Evolutionary conservation across 768 basidiomycete genomes (phyloP).

Genomic region (Gymnopilus junonius): DNA sequence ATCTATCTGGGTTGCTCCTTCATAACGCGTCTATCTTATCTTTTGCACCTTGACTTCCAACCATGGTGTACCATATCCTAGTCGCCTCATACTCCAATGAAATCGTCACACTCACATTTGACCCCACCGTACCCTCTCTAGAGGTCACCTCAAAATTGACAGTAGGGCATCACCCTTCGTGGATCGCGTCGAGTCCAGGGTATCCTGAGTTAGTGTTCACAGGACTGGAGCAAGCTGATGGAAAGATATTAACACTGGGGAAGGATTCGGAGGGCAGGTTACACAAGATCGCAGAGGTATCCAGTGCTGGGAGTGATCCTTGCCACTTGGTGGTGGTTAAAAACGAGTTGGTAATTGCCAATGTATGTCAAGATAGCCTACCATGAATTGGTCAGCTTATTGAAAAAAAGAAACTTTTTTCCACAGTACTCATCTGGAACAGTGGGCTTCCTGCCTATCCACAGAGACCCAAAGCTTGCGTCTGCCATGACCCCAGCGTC

Average conservation of each 20-base stretch:
- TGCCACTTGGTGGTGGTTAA: slow-evolving; percentile 66
- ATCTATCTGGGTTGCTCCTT: not conserved
- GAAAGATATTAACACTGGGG: slow-evolving; percentile 62
- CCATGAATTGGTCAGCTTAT: not conserved
- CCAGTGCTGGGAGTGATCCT: slow-evolving; percentile 64
- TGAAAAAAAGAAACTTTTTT: not conserved
- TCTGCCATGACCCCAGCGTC: slow-evolving; percentile 39
- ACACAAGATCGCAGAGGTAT: slow-evolving; percentile 47
- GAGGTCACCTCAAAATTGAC: slow-evolving; percentile 45
- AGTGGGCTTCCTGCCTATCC: slow-evolving; percentile 59
- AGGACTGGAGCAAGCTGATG: slow-evolving; percentile 69
- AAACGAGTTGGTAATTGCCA: slow-evolving; percentile 65
- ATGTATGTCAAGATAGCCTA: slow-evolving; percentile 54
- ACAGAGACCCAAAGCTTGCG: slow-evolving; percentile 46
- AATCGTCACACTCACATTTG: slow-evolving; percentile 67
- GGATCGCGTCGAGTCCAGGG: slow-evolving; percentile 67
- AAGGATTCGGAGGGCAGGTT: slow-evolving; percentile 59
- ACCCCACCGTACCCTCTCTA: slow-evolving; percentile 51
- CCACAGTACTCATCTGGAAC: slow-evolving; percentile 72
- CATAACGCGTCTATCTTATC: slow-evolving; percentile 11
- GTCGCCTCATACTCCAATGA: slow-evolving; percentile 69
- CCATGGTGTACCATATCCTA: slow-evolving; percentile 52
- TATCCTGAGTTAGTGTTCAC: slow-evolving; percentile 66
- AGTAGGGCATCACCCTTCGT: slow-evolving; percentile 73
- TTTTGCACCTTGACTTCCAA: not conserved